Conservation (phyloP, 768 basidiomycete species). For the Collybia sordida region DNA sequence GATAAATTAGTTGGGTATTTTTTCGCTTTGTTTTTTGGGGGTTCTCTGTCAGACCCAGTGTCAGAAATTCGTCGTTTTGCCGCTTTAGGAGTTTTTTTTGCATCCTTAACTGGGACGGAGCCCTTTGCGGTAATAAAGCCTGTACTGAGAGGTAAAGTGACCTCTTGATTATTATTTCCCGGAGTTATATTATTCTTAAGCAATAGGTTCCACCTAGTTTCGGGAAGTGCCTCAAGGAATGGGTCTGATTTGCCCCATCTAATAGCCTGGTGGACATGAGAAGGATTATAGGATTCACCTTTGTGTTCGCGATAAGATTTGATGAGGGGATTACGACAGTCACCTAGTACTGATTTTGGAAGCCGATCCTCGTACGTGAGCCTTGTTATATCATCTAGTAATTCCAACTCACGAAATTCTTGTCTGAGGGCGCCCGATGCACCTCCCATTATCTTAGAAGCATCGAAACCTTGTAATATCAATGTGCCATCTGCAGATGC, state of each 20-base stretch:
- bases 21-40: too few species aligned
- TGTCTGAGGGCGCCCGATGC: constrained; percentile 12
- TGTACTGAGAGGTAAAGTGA: too few species aligned
- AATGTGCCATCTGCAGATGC: constrained; percentile 15
- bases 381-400: constrained; percentile 14
- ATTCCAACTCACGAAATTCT: constrained; percentile 13
- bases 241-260: neutral
- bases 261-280: neutral
- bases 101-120: too few species aligned
- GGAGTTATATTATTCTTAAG: too few species aligned
- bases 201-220: neutral
- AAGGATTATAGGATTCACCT: constrained; percentile 5
- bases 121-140: too few species aligned
- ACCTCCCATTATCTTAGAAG: constrained; percentile 9
- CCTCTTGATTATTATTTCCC: too few species aligned
- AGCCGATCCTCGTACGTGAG: neutral
- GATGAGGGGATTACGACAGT: constrained; percentile 21
- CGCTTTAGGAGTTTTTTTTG: too few species aligned
- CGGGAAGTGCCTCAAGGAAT: neutral
- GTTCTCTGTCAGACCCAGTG: too few species aligned
- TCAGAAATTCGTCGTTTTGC: too few species aligned
- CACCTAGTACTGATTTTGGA: constrained; percentile 1
- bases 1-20: too few species aligned
- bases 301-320: neutral
- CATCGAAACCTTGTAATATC: too few species aligned